Conservation (phyloP, 2,329 filamentous ascomycete genomes). For the Parascedosporium putredinis region DNA sequence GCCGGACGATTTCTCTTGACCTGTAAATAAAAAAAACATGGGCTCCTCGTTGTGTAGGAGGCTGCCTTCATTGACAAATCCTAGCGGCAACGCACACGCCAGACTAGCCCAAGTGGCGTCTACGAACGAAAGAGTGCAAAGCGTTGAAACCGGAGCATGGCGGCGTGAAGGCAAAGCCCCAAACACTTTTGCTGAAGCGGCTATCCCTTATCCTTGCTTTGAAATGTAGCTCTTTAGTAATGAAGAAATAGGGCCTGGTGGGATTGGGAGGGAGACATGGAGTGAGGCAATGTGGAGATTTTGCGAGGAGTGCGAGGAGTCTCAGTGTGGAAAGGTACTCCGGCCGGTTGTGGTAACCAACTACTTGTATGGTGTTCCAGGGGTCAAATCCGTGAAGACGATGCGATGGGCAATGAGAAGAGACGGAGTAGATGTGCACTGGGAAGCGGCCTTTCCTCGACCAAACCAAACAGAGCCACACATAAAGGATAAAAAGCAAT, state of each 20-base stretch:
- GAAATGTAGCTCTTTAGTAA: background rate
- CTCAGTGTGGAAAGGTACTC: background rate
- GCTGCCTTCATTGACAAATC: background rate
- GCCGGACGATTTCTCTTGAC: no score
- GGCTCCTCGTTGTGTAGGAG: no score
- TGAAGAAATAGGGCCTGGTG: background rate
- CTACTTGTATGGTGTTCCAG: no score
- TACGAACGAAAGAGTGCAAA: background rate
- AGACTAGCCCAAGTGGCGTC: background rate
- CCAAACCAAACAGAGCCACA: background rate
- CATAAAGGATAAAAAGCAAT: background rate
- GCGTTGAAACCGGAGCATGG: slow-evolving; percentile 1
- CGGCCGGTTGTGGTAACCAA: background rate
- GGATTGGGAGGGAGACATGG: no score
- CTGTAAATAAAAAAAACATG: no score
- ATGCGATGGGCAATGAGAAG: no score
- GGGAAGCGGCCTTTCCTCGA: background rate
- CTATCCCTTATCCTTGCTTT: background rate
- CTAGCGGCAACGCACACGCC: background rate
- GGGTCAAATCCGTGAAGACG: no score
- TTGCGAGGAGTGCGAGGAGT: no score
- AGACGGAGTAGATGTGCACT: no score
- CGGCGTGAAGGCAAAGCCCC: slow-evolving; percentile 1
- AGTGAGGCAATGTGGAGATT: background rate
- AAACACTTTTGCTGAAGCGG: background rate